A percentile compares a stretch with the other conserved stretches of the same genome.
phyloP scores from a whole-genome alignment of 225 moss, liverwort and hornwort genomes.

The Marchantia polymorpha region DNA sequence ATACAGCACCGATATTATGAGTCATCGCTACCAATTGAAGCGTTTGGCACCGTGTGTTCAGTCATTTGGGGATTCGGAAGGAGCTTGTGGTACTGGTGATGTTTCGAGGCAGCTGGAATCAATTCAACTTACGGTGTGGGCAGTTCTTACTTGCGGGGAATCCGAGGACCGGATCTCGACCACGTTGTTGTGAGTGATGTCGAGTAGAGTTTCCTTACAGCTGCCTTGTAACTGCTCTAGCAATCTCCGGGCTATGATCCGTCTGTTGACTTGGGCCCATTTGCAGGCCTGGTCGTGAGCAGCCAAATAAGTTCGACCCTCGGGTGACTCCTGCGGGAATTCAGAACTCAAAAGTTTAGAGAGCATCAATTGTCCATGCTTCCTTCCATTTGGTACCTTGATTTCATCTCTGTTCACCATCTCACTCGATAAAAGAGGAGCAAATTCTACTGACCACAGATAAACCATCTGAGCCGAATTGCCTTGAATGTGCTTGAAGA shows the following conservation, averaged over 20 bases:
- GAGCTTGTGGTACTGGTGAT: no score
- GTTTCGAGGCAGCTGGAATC: no score
- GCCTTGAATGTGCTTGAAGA: slow-evolving; percentile 46
- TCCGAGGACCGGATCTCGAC: slow-evolving; percentile 38
- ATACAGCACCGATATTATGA: no score
- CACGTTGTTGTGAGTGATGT: slow-evolving; percentile 84
- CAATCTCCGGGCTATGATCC: slow-evolving; percentile 63
- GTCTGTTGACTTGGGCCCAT: slow-evolving; percentile 81
- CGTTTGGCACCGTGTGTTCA: no score
- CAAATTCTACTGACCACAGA: slow-evolving; percentile 38
- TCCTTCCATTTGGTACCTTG: not conserved
- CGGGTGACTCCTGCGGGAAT: slow-evolving; percentile 52
- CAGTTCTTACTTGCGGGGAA: slow-evolving; percentile 4
- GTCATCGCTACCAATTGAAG: no score
- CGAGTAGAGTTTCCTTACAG: slow-evolving; percentile 49
- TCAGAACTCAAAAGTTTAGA: not conserved
- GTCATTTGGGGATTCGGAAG: no score
- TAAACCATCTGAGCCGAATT: slow-evolving; percentile 50
- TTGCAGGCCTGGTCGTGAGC: slow-evolving; percentile 78
- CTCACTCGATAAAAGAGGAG: not conserved
- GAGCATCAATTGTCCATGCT: not conserved
- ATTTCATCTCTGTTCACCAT: not conserved
- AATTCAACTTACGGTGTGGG: no score
- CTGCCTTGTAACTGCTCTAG: slow-evolving; percentile 64
- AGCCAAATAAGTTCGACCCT: slow-evolving; percentile 51